Evolutionary conservation across 371 early-diverging fungal genomes (phyloP).

Genomic region (Rhizopus arrhizus): DNA sequence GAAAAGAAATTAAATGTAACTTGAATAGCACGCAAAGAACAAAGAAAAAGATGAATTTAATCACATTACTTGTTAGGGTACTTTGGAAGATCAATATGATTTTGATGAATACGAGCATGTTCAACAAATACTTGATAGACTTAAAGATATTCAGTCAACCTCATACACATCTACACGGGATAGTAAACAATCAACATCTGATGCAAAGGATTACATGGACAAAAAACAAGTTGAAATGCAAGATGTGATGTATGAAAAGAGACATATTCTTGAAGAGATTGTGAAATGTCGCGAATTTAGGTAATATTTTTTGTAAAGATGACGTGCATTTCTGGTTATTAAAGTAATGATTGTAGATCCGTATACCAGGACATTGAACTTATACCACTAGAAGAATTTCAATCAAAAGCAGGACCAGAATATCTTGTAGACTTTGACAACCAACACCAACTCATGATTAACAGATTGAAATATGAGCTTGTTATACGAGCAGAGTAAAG

Average conservation of each 20-base stretch:
- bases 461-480: constrained; percentile 48
- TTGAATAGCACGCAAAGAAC: constrained; percentile 8
- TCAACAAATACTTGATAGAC: constrained; percentile 17
- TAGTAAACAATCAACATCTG: constrained; percentile 45
- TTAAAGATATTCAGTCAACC: constrained; percentile 36
- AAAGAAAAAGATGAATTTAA: constrained; percentile 16
- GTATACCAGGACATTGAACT: constrained; percentile 53
- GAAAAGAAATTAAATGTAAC: background rate
- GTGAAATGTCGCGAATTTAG: constrained; percentile 47
- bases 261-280: constrained; percentile 51
- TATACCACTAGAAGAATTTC: constrained; percentile 45
- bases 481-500: constrained; percentile 42
- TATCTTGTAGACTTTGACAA: constrained; percentile 34
- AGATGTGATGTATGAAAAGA: constrained; percentile 52
- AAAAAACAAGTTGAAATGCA: constrained; percentile 44
- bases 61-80: constrained; percentile 17
- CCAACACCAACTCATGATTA: constrained; percentile 48
- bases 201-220: constrained; percentile 49
- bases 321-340: background rate
- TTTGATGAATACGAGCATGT: constrained; percentile 22
- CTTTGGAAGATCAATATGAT: constrained; percentile 19
- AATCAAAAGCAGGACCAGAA: constrained; percentile 34
- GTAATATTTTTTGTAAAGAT: constrained; percentile 18
- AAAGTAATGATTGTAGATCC: constrained; percentile 29
- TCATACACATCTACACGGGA: constrained; percentile 29